Percentiles rank a stretch among this genome's conserved stretches.
Evolutionary conservation across 148 eudicot species (phyloP).

Genomic region (Spergularia bocconei): DNA sequence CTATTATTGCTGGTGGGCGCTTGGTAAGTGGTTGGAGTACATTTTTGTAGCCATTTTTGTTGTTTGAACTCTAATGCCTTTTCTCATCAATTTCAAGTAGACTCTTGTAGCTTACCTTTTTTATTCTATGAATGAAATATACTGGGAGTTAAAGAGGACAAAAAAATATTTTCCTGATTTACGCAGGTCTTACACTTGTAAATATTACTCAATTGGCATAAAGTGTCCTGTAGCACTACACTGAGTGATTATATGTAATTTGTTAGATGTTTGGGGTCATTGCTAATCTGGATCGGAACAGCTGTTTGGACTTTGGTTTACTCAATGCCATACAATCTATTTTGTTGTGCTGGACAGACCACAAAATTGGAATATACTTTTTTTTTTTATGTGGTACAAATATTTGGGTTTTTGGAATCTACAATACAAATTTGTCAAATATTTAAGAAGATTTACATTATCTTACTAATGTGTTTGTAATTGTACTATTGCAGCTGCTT

Average conservation of each 20-base stretch:
- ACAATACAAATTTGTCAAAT: background rate
- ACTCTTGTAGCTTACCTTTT: background rate
- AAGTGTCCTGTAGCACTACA: background rate
- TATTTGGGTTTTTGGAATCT: background rate
- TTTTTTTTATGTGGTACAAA: background rate
- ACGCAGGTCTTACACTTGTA: background rate
- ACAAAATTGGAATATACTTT: no score
- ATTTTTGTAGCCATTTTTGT: constrained; percentile 4
- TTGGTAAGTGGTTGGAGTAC: constrained; percentile 52
- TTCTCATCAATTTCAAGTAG: no score
- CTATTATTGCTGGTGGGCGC: constrained; percentile 98
- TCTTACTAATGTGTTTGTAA: constrained; percentile 16
- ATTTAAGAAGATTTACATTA: background rate
- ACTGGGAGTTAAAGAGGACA: no score
- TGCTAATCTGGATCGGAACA: no score
- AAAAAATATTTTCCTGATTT: background rate
- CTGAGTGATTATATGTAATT: no score
- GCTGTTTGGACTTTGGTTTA: no score
- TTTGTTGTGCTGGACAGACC: no score
- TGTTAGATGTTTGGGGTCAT: no score
- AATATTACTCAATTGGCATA: background rate
- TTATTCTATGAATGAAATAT: background rate
- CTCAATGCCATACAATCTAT: no score
- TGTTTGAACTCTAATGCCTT: background rate
- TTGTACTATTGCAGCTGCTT: constrained; percentile 64